Evolutionary conservation across 2,329 filamentous ascomycete genomes (phyloP).

Genomic region (Colletotrichum shisoi): DNA sequence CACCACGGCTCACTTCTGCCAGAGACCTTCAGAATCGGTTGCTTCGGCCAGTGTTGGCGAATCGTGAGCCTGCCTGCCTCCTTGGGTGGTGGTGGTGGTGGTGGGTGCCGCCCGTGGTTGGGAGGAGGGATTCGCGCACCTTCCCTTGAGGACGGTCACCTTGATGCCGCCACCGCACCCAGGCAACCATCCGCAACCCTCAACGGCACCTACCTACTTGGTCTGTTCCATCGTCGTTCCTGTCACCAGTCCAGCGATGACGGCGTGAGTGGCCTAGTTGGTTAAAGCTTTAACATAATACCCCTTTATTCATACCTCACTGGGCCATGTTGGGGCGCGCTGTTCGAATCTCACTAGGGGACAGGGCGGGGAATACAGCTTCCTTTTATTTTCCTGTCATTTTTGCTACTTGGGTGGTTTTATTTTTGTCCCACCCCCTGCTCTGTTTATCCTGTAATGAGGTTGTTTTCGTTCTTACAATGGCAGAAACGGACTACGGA

Average conservation of each 20-base stretch:
- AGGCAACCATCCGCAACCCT: background rate
- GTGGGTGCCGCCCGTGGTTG: too few species aligned
- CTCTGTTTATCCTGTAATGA: too few species aligned
- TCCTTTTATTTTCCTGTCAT: too few species aligned
- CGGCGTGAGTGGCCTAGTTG: conserved; percentile 2
- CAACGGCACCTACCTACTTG: background rate
- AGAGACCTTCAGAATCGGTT: too few species aligned
- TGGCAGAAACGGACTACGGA: too few species aligned
- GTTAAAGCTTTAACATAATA: background rate
- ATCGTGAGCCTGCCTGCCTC: background rate
- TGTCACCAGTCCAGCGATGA: conserved; percentile 7
- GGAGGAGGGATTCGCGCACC: background rate
- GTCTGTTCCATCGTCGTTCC: background rate
- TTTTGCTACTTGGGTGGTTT: too few species aligned
- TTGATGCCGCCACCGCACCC: background rate
- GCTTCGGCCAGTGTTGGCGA: too few species aligned
- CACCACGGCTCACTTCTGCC: background rate
- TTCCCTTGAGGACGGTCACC: background rate
- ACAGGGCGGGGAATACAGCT: background rate
- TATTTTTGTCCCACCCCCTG: too few species aligned
- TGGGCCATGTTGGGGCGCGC: background rate
- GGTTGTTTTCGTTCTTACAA: too few species aligned
- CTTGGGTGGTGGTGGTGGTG: background rate
- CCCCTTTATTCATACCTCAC: background rate
- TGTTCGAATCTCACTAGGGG: background rate